Conservation (phyloP, 2,329 filamentous ascomycete species). For the Aureobasidium subglaciale region DNA sequence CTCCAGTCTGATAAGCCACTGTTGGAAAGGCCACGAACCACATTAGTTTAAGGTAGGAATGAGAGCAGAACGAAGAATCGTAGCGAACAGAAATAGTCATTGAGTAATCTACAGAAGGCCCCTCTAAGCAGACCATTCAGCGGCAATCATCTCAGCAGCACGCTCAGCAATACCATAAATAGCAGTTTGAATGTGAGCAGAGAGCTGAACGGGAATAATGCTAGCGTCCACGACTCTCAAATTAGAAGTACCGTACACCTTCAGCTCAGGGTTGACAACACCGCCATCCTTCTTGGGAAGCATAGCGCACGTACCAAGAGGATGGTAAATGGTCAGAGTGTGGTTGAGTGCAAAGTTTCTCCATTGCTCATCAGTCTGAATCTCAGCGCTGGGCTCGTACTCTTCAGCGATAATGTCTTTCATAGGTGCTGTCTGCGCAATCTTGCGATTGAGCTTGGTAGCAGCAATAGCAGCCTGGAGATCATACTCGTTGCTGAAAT, state of each 20-base stretch:
- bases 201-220: constrained; percentile 21
- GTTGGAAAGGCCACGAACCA: no score
- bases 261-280: constrained; percentile 19
- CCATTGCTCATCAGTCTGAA: constrained; percentile 17
- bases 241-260: constrained; percentile 20
- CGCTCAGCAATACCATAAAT: constrained; percentile 21
- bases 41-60: no score
- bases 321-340: constrained; percentile 25
- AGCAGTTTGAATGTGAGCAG: constrained; percentile 20
- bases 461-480: constrained; percentile 23
- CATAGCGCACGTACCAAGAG: constrained; percentile 25
- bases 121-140: background rate
- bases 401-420: constrained; percentile 27
- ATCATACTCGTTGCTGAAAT: constrained; percentile 25
- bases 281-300: constrained; percentile 24
- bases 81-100: no score
- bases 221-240: constrained; percentile 20
- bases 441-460: constrained; percentile 28
- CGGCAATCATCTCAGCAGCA: constrained; percentile 16
- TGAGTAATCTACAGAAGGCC: background rate
- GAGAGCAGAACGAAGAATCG: no score
- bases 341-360: constrained; percentile 21
- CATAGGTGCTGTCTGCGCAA: constrained; percentile 23
- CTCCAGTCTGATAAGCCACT: background rate
- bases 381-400: constrained; percentile 19